These are phyloP conservation scores for Yarrowia sp. DNA, from an alignment of 805 yeast species.

Conservation along the genomic window DNA sequence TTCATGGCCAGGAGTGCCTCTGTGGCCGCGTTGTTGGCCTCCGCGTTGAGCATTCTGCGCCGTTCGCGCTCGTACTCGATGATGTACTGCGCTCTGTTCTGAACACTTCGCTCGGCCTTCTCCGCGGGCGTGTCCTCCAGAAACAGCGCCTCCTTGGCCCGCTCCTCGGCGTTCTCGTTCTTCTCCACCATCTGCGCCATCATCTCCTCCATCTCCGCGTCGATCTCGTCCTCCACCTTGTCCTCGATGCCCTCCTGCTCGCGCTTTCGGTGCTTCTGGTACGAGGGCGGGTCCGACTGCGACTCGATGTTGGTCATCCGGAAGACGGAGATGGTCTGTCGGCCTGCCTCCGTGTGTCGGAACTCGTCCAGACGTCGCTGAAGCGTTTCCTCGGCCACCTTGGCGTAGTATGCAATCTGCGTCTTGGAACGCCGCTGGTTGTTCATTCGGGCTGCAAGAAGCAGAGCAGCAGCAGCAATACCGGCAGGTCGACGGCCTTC, in stretches of 20 bases:
- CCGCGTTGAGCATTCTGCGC: conserved; percentile 13
- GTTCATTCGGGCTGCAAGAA: conserved; percentile 95
- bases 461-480: conserved; percentile 92
- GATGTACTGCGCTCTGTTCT: conserved; percentile 24
- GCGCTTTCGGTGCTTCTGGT: conserved; percentile 54
- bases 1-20: conserved; percentile 12
- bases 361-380: conserved; percentile 90
- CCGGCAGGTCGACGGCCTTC: conserved; percentile 99
- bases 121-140: conserved; percentile 28
- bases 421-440: conserved; percentile 87
- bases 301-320: conserved; percentile 48
- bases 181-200: conserved; percentile 12
- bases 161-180: not conserved
- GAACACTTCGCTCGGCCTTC: conserved; percentile 23
- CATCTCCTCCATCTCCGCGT: conserved; percentile 7
- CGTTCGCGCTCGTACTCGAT: conserved; percentile 23
- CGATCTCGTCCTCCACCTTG: conserved; percentile 23
- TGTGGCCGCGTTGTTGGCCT: conserved; percentile 21
- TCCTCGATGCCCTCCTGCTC: conserved; percentile 39
- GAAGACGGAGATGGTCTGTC: conserved; percentile 69
- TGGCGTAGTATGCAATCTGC: conserved; percentile 92
- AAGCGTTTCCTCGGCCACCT: conserved; percentile 89
- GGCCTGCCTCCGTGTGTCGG: conserved; percentile 69
- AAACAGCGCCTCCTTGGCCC: conserved; percentile 26
- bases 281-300: conserved; percentile 81